Conservation (phyloP, 225 moss, liverwort and hornwort species). For the Physcomitrellopsis africana region DNA sequence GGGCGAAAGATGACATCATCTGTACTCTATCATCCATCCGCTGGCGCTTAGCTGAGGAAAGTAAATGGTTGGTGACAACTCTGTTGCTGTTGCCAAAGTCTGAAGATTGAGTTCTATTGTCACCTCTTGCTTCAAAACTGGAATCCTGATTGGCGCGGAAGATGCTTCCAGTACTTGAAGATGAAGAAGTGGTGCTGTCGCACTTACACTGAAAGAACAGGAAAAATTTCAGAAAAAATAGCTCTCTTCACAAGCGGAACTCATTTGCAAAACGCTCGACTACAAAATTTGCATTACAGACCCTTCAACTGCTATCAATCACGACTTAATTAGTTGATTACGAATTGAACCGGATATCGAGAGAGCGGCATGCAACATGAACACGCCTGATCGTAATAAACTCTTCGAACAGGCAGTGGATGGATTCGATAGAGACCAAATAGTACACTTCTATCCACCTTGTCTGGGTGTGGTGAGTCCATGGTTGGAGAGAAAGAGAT, state of each 20-base stretch:
- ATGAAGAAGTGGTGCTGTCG: constrained; percentile 24
- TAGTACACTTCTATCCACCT: too few relatives aligned
- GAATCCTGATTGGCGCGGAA: constrained; percentile 19
- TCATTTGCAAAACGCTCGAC: neutral
- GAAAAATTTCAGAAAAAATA: constrained; percentile 22
- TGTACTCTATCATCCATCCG: constrained; percentile 37
- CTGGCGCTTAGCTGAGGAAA: constrained; percentile 40
- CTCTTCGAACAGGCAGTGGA: neutral
- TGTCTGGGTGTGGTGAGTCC: neutral
- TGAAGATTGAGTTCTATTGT: constrained; percentile 12
- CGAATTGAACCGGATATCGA: neutral
- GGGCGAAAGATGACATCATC: constrained; percentile 27
- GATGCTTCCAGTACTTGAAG: constrained; percentile 17
- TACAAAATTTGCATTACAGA: neutral
- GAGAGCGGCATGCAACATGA: neutral
- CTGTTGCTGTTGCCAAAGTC: constrained; percentile 6
- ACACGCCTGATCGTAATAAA: neutral
- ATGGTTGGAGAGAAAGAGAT: constrained; percentile 19
- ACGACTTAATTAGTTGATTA: neutral
- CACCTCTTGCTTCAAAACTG: constrained; percentile 25
- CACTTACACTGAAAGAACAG: constrained; percentile 35
- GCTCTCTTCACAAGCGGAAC: too few relatives aligned
- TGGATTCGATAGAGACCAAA: neutral
- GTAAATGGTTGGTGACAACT: constrained; percentile 5
- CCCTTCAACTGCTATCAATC: neutral